A percentile compares a stretch with the other conserved stretches of the same genome.
phyloP scores from a whole-genome alignment of 1,284 basidiomycete species.

The Mycosarcoma mackinlayi region DNA sequence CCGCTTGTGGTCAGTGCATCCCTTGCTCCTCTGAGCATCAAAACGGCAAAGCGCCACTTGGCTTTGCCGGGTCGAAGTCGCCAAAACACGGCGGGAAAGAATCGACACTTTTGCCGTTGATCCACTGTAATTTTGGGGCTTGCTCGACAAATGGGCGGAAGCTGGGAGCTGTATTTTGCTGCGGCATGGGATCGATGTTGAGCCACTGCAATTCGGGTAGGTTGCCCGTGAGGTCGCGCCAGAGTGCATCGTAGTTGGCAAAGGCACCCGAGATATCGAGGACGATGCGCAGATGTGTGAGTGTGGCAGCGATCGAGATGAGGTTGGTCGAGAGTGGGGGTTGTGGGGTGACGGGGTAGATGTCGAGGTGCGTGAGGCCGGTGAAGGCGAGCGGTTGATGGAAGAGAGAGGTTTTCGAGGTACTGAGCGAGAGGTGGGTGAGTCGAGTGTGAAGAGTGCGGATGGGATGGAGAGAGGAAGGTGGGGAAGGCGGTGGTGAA shows the following conservation, averaged over 20 bases:
- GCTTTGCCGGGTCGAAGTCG: conserved; percentile 15
- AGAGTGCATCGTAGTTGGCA: conserved; percentile 33
- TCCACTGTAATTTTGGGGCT: conserved; percentile 5
- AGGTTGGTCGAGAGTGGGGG: conserved; percentile 18
- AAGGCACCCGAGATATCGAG: conserved; percentile 41
- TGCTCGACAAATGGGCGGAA: conserved; percentile 32
- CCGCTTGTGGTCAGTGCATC: too few species aligned
- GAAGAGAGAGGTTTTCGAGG: conserved; percentile 37
- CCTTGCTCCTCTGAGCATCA: not conserved
- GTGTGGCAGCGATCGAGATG: conserved; percentile 10
- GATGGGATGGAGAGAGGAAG: conserved; percentile 1
- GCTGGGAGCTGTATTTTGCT: conserved; percentile 48
- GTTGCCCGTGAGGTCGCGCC: conserved; percentile 16
- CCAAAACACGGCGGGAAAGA: conserved; percentile 34
- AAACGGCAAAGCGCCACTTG: conserved; percentile 23
- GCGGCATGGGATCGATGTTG: conserved; percentile 34
- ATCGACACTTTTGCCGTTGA: conserved; percentile 12
- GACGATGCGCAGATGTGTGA: conserved; percentile 21
- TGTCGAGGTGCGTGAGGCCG: conserved; percentile 26
- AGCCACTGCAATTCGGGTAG: conserved; percentile 13
- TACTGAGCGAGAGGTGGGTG: conserved; percentile 27
- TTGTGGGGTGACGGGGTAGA: conserved; percentile 41
- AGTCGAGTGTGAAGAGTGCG: conserved; percentile 6
- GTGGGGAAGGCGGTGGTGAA: not conserved
- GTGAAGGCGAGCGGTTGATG: conserved; percentile 25